Evolutionary conservation across 805 yeast genomes (phyloP).

Genomic region (Saccharomycodes ludwigii): DNA sequence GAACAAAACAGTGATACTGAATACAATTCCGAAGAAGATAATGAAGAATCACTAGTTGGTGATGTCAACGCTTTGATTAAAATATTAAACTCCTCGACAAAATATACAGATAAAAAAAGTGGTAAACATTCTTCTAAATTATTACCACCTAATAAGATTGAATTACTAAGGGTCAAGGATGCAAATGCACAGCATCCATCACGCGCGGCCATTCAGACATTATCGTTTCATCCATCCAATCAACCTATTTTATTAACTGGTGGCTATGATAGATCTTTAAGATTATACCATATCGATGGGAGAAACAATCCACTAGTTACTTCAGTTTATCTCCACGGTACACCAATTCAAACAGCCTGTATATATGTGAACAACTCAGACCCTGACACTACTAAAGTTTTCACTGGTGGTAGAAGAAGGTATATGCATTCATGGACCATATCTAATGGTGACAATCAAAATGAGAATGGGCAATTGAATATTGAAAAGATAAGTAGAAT

Average conservation of each 20-base stretch:
- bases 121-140: slow-evolving; percentile 27
- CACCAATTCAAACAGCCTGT: slow-evolving; percentile 67
- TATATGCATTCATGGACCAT: slow-evolving; percentile 91
- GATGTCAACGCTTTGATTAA: slow-evolving; percentile 30
- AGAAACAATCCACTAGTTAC: slow-evolving; percentile 70
- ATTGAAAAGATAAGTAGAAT: slow-evolving; percentile 78
- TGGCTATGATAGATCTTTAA: slow-evolving; percentile 81
- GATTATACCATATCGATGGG: slow-evolving; percentile 87
- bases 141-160: slow-evolving; percentile 57
- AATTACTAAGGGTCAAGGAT: slow-evolving; percentile 75
- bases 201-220: slow-evolving; percentile 69
- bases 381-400: slow-evolving; percentile 23
- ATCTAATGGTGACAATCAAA: slow-evolving; percentile 33
- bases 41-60: no score
- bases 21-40: slow-evolving; percentile 17
- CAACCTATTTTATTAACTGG: slow-evolving; percentile 73
- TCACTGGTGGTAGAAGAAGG: slow-evolving; percentile 84
- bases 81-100: slow-evolving; percentile 27
- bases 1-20: slow-evolving; percentile 19
- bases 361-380: slow-evolving; percentile 18
- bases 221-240: slow-evolving; percentile 74
- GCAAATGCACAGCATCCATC: slow-evolving; percentile 65
- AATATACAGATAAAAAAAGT: slow-evolving; percentile 22
- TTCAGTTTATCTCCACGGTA: slow-evolving; percentile 62
- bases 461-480: slow-evolving; percentile 18